Percentiles rank a stretch among this genome's conserved stretches.
These are phyloP conservation scores for Apiospora kogelbergensis DNA, from an alignment of 2,329 filamentous ascomycete species.

Conservation along the genomic window DNA sequence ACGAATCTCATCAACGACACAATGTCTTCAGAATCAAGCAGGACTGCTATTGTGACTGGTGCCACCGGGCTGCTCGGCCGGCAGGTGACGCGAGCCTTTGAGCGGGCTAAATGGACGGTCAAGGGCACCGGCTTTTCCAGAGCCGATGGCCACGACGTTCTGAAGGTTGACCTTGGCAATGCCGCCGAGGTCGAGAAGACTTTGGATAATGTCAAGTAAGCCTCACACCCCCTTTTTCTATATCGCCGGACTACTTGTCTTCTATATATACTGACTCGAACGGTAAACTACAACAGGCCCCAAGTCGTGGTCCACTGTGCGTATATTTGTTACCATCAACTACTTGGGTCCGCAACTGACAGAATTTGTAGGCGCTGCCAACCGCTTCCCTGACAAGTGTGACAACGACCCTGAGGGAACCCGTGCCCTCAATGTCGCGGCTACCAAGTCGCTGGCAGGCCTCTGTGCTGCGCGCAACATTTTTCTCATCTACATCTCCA, in stretches of 20 bases:
- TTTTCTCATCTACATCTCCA: slow-evolving; percentile 76
- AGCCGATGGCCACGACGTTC: slow-evolving; percentile 66
- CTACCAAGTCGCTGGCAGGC: slow-evolving; percentile 65
- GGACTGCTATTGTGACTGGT: slow-evolving; percentile 65
- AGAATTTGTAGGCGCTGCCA: slow-evolving; percentile 70
- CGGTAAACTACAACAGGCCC: slow-evolving; percentile 66
- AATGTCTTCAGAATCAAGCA: neutral
- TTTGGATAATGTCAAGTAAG: slow-evolving; percentile 57
- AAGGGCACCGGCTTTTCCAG: slow-evolving; percentile 74
- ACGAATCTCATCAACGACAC: neutral
- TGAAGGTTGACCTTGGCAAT: slow-evolving; percentile 57
- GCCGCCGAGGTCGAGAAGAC: slow-evolving; percentile 46
- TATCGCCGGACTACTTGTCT: neutral
- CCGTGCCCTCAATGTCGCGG: slow-evolving; percentile 70
- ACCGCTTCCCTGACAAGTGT: slow-evolving; percentile 84
- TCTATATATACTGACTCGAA: neutral
- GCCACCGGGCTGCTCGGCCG: slow-evolving; percentile 82
- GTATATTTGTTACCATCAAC: slow-evolving; percentile 24
- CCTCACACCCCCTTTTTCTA: slow-evolving; percentile 10
- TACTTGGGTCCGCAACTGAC: neutral
- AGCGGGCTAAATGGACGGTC: slow-evolving; percentile 62
- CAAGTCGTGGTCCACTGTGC: slow-evolving; percentile 79
- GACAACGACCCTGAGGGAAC: slow-evolving; percentile 77
- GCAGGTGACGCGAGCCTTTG: slow-evolving; percentile 72
- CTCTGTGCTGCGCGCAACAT: slow-evolving; percentile 62